These are phyloP conservation scores for Xylariaceae sp. DNA, from an alignment of 2,329 filamentous ascomycete species.

Conservation along the genomic window DNA sequence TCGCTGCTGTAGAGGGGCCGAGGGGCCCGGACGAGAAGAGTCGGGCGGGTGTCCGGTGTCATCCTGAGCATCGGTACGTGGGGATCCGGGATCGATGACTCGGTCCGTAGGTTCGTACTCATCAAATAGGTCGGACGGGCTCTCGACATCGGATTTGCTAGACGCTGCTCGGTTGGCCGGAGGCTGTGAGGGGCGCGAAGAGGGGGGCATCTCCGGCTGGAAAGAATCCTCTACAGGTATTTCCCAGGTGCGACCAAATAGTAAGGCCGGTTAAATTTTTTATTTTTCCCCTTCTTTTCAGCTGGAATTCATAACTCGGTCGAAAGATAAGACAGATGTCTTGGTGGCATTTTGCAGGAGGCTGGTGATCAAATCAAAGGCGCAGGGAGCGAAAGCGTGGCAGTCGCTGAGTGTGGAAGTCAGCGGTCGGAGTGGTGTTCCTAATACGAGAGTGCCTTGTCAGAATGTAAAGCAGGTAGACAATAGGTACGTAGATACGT, in stretches of 20 bases:
- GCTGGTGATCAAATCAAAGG: no score
- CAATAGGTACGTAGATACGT: no score
- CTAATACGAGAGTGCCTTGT: no score
- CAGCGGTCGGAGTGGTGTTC: no score
- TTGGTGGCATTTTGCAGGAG: no score
- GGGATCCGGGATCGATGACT: slow-evolving; percentile 40
- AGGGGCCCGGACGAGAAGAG: slow-evolving; percentile 45
- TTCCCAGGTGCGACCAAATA: slow-evolving; percentile 11
- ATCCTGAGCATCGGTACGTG: slow-evolving; percentile 44
- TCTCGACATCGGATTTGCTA: slow-evolving; percentile 41
- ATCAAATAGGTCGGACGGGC: slow-evolving; percentile 45
- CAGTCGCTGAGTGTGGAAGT: no score
- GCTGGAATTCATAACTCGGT: slow-evolving; percentile 21
- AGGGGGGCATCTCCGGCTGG: slow-evolving; percentile 38
- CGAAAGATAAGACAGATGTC: no score
- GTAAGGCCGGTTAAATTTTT: slow-evolving; percentile 8
- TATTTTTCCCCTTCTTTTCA: slow-evolving; percentile 19
- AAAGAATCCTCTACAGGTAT: slow-evolving; percentile 15
- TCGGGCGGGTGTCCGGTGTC: slow-evolving; percentile 30
- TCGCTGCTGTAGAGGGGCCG: slow-evolving; percentile 73
- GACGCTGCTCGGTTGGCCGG: slow-evolving; percentile 36
- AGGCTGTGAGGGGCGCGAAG: slow-evolving; percentile 37
- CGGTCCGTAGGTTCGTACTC: slow-evolving; percentile 43
- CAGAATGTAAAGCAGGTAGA: no score
- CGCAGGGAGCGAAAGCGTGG: no score